Evolutionary conservation across 495 filamentous ascomycete species (phyloP).

Genomic region (Bombardia bombarda): DNA sequence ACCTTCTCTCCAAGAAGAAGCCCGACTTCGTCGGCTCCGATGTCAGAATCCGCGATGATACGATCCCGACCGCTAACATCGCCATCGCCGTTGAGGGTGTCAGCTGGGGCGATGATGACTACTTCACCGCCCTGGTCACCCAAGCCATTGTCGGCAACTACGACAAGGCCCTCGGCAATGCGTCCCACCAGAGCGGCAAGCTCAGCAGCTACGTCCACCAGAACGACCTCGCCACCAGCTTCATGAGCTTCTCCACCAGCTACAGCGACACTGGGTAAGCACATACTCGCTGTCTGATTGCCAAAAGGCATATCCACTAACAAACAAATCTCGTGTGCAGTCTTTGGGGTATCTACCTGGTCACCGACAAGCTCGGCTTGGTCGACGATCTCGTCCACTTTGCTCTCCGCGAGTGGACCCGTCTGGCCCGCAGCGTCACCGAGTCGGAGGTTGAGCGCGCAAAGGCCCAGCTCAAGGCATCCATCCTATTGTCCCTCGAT

Average conservation of each 20-base stretch:
- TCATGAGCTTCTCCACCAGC: constrained; percentile 99
- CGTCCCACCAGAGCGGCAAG: constrained; percentile 93
- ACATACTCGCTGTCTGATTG: neutral
- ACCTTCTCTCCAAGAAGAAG: constrained; percentile 69
- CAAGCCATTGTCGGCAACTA: constrained; percentile 99
- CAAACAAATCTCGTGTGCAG: constrained; percentile 37
- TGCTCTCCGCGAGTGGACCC: constrained; percentile 94
- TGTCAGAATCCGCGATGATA: constrained; percentile 90
- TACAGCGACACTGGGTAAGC: constrained; percentile 97
- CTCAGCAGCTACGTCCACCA: constrained; percentile 88
- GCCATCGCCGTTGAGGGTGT: constrained; percentile 99
- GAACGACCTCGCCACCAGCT: constrained; percentile 93
- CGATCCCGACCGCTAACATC: constrained; percentile 90
- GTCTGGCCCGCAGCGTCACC: constrained; percentile 77
- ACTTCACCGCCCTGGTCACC: constrained; percentile 95
- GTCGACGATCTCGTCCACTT: constrained; percentile 97
- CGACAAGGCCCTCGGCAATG: constrained; percentile 97
- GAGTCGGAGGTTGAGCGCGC: constrained; percentile 93
- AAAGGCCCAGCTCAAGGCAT: constrained; percentile 98
- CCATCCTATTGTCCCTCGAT: constrained; percentile 91
- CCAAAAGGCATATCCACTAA: neutral
- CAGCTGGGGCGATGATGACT: constrained; percentile 97
- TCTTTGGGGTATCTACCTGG: constrained; percentile 99
- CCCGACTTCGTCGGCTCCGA: constrained; percentile 96
- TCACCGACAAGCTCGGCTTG: constrained; percentile 76